Conservation (phyloP, 78 protist genomes). For the Trichosphaerium sp. region DNA sequence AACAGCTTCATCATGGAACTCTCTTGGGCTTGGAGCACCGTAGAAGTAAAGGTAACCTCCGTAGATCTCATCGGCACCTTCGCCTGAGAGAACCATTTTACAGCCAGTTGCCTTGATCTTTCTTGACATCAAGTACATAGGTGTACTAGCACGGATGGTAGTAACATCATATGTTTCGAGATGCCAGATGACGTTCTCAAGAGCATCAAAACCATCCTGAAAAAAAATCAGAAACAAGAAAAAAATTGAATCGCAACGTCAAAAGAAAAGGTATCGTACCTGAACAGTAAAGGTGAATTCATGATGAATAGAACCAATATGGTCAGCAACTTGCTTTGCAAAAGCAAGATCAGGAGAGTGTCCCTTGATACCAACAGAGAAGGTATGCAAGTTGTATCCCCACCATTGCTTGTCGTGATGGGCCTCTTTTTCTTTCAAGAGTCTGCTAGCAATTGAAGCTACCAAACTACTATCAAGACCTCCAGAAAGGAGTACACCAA, state of each 20-base stretch:
- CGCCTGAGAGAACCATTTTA: constrained; percentile 83
- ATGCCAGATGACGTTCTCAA: constrained; percentile 63
- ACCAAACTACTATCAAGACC: constrained; percentile 79
- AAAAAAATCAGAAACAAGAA: background rate
- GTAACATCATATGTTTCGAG: constrained; percentile 85
- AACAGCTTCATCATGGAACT: constrained; percentile 63
- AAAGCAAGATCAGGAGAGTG: constrained; percentile 73
- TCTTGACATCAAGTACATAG: constrained; percentile 73
- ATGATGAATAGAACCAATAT: constrained; percentile 66
- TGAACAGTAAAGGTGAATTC: constrained; percentile 57
- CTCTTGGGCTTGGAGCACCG: constrained; percentile 62
- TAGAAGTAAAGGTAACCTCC: constrained; percentile 78
- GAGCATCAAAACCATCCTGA: constrained; percentile 68
- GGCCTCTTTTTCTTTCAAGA: constrained; percentile 26
- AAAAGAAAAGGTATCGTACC: background rate
- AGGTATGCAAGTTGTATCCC: constrained; percentile 66
- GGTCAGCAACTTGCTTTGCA: constrained; percentile 64
- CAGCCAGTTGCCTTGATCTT: constrained; percentile 75
- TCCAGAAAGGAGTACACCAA: constrained; percentile 82
- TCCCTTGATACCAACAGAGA: constrained; percentile 61
- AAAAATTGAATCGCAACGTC: background rate
- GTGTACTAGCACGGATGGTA: constrained; percentile 74
- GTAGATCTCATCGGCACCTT: constrained; percentile 57
- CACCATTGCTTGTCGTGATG: constrained; percentile 53
- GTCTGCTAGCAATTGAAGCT: constrained; percentile 70